Evolutionary conservation across 306 rosid genomes (phyloP).

Genomic region (Begonia peltatifolia): DNA sequence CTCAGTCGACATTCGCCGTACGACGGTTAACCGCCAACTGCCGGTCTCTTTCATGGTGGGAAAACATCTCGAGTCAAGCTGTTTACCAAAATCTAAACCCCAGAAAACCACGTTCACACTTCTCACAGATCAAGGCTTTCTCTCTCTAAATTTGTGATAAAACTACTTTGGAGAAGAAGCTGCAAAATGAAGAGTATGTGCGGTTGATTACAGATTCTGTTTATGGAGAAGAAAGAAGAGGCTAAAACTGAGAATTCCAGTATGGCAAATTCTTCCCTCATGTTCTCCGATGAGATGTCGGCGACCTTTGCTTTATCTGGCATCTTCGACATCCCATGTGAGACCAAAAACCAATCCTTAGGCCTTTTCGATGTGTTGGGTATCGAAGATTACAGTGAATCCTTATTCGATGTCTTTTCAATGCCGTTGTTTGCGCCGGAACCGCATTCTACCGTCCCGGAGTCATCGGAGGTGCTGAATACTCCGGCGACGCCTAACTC

Average conservation of each 20-base stretch:
- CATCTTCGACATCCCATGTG: conserved; percentile 25
- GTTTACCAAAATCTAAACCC: conserved; percentile 53
- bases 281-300: conserved; percentile 43
- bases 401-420: conserved; percentile 36
- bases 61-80: conserved; percentile 46
- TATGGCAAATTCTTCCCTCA: conserved; percentile 25
- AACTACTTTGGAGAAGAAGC: conserved; percentile 22
- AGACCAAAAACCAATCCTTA: too few relatives aligned
- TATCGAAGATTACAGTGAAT: conserved; percentile 15
- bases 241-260: conserved; percentile 5
- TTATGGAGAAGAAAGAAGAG: conserved; percentile 32
- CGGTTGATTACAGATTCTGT: conserved; percentile 4
- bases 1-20: conserved; percentile 17
- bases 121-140: conserved; percentile 10
- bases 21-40: conserved; percentile 36
- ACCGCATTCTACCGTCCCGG: conserved; percentile 25
- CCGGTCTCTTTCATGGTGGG: conserved; percentile 48
- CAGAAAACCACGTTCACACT: conserved; percentile 25
- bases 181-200: conserved; percentile 34
- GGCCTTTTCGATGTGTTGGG: conserved; percentile 32
- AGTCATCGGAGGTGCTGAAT: conserved; percentile 49
- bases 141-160: conserved; percentile 8
- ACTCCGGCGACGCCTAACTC: conserved; percentile 58
- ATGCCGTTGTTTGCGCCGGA: neutral
- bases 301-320: conserved; percentile 16